These are phyloP conservation scores for Talaromyces trachyspermus DNA, from an alignment of 495 filamentous ascomycete species.

Conservation along the genomic window DNA sequence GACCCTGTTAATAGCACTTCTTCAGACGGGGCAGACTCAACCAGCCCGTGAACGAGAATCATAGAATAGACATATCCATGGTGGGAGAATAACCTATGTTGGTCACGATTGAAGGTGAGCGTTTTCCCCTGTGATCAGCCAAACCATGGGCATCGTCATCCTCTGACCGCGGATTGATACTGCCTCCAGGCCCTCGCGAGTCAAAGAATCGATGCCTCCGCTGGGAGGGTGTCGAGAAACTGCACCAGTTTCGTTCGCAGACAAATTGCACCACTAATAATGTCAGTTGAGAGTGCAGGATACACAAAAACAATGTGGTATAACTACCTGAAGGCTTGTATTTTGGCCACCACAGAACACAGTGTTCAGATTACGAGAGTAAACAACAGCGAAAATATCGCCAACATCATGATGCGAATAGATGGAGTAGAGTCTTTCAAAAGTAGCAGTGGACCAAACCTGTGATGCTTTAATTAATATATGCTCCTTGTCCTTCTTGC, in stretches of 20 bases:
- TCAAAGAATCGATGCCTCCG: constrained; percentile 95
- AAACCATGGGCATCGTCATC: constrained; percentile 35
- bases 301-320: constrained; percentile 16
- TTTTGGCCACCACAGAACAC: constrained; percentile 93
- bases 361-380: constrained; percentile 68
- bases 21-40: constrained; percentile 56
- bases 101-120: constrained; percentile 74
- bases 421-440: constrained; percentile 72
- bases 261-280: constrained; percentile 55
- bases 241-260: constrained; percentile 43
- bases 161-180: constrained; percentile 59
- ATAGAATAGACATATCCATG: constrained; percentile 95
- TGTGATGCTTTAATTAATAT: constrained; percentile 29
- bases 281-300: constrained; percentile 14
- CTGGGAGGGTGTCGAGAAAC: constrained; percentile 67
- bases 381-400: constrained; percentile 88
- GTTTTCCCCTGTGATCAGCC: constrained; percentile 48
- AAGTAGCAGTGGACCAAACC: constrained; percentile 59
- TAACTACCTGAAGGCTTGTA: constrained; percentile 81
- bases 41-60: constrained; percentile 63
- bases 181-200: constrained; percentile 75
- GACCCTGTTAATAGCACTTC: constrained; percentile 85
- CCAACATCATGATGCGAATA: constrained; percentile 93
- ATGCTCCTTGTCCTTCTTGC: not conserved
- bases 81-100: constrained; percentile 85